Conservation (phyloP, 352 stramenopile species). For the Phytopythium vexans region DNA sequence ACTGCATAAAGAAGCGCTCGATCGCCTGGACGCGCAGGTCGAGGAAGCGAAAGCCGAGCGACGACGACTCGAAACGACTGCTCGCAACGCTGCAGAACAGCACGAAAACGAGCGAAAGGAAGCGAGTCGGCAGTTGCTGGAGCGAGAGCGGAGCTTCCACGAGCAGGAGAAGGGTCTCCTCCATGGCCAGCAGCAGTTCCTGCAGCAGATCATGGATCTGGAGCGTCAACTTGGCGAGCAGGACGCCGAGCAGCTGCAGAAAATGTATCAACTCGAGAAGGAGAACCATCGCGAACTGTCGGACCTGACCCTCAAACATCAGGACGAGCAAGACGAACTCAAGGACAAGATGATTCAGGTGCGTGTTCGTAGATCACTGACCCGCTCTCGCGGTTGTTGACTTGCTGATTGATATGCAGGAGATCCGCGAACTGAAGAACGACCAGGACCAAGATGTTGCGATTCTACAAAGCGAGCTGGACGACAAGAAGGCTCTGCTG, state of each 20-base stretch:
- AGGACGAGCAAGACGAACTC: constrained; percentile 59
- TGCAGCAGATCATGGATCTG: constrained; percentile 63
- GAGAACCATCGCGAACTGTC: constrained; percentile 41
- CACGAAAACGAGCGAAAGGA: constrained; percentile 46
- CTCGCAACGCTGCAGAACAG: constrained; percentile 33
- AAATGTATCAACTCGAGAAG: constrained; percentile 61
- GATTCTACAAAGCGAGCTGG: constrained; percentile 42
- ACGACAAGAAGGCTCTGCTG: constrained; percentile 46
- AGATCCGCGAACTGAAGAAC: constrained; percentile 55
- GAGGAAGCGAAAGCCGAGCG: constrained; percentile 57
- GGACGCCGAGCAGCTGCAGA: constrained; percentile 61
- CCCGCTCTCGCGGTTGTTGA: neutral
- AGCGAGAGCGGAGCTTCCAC: constrained; percentile 65
- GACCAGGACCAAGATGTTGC: constrained; percentile 56
- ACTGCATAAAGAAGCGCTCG: constrained; percentile 61
- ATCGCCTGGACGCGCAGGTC: constrained; percentile 46
- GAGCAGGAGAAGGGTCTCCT: constrained; percentile 67
- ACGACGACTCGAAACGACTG: constrained; percentile 32
- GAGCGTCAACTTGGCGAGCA: constrained; percentile 61
- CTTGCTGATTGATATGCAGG: constrained; percentile 15
- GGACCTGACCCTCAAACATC: constrained; percentile 32
- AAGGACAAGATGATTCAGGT: constrained; percentile 60
- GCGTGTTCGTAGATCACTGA: neutral
- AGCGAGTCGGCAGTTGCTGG: constrained; percentile 48
- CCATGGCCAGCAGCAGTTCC: constrained; percentile 50